Evolutionary conservation across 352 stramenopile genomes (phyloP), one percentile per base, ranked within the genome.

Genomic region (Phytophthora rubi): DNA sequence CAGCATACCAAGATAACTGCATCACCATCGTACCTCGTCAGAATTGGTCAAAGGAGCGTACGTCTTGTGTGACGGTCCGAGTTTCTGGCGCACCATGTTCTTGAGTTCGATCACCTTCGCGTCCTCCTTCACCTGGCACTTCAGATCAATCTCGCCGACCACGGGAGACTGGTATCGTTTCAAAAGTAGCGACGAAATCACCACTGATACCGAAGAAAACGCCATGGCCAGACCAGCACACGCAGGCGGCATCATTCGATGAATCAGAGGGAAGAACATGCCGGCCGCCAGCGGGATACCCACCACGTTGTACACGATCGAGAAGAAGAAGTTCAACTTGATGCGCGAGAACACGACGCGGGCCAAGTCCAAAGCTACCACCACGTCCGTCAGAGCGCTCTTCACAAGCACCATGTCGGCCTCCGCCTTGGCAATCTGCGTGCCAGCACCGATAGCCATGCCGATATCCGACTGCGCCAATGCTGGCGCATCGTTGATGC

Each of bases 401-500:
- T 96, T 96, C 15, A 96, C 85, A n/a, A 97, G 58, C 10, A 97
- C 88, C 86, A 97, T 95, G 59, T 97, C 89, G 1, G 90, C 90
- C 58, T 94, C 86, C 0, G 86, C 90, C 67, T 95, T 93, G 15
- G 90, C 90, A 45, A 96, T 94, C 61, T 97, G 85, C 15, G 95
- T 98, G 13, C 94, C 96, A 4, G 94, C 91, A 28, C 94, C 95
- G 45, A 97, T 94, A 1, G 95, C 94, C 77, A 98, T 94, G 7
- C 95, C 94, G 6, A 99, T 81, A 70, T 98, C 92, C 10, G 95
- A 92, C 57, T 97, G 88, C 6, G 92, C 89, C 9, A 99, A 70
- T 1, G 97, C 94, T 10, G 96, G 95, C 6, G 94, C 95, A 76
- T 99, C 97, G 76, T 99, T 99, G 53, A 99, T 97, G 30, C 96